These are phyloP conservation scores for Exsudoporus floridanus DNA, from an alignment of 1,284 basidiomycete species.

Conservation along the genomic window DNA sequence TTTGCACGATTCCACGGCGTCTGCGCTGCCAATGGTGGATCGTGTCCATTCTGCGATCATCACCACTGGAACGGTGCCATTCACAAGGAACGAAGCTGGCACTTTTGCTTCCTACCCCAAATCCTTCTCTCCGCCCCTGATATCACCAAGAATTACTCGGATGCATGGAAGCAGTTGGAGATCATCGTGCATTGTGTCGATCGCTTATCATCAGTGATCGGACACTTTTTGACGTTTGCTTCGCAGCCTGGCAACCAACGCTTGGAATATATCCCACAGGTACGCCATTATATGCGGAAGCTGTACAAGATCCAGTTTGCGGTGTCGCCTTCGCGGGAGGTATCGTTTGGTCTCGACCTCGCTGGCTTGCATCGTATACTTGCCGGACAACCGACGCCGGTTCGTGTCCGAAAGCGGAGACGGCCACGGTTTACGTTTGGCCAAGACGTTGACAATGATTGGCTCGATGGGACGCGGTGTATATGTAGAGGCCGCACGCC, in stretches of 20 bases:
- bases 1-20: constrained; percentile 79
- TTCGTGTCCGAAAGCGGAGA: constrained; percentile 57
- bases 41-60: constrained; percentile 84
- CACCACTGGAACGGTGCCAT: constrained; percentile 84
- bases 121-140: constrained; percentile 69
- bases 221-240: constrained; percentile 73
- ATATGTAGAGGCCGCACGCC: constrained; percentile 71
- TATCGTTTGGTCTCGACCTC: constrained; percentile 76
- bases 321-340: constrained; percentile 71
- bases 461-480: constrained; percentile 73
- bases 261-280: constrained; percentile 70
- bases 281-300: constrained; percentile 84
- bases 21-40: constrained; percentile 81
- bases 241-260: constrained; percentile 66
- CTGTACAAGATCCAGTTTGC: constrained; percentile 81
- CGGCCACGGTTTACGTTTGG: constrained; percentile 73
- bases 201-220: constrained; percentile 67
- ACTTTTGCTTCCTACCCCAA: constrained; percentile 73
- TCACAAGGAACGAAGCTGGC: constrained; percentile 75
- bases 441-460: constrained; percentile 71
- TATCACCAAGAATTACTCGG: constrained; percentile 71
- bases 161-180: constrained; percentile 74
- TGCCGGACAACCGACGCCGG: constrained; percentile 58
- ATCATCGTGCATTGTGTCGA: constrained; percentile 74
- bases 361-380: constrained; percentile 77